Evolutionary conservation across 73 alveolate species (phyloP).

Genomic region (Paramecium caudatum): DNA sequence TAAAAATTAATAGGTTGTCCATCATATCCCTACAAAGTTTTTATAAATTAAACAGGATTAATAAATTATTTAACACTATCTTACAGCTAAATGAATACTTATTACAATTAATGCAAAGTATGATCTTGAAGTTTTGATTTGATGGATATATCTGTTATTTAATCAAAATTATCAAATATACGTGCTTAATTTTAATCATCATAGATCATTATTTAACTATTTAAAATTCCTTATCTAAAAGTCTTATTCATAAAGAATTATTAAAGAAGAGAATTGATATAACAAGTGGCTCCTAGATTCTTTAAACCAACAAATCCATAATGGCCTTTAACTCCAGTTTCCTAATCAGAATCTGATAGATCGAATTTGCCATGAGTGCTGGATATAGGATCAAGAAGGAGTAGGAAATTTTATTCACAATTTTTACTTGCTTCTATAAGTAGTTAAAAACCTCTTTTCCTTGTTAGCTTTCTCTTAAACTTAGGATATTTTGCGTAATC

Average conservation of each 20-base stretch:
- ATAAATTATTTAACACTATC: constrained; percentile 89
- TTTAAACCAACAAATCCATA: constrained; percentile 82
- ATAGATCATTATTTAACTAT: constrained; percentile 46
- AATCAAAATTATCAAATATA: constrained; percentile 65
- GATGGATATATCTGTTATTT: background rate
- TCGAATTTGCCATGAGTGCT: constrained; percentile 52
- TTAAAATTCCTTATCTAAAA: constrained; percentile 77
- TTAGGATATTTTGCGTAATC: constrained; percentile 62
- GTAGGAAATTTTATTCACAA: background rate
- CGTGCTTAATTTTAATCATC: background rate
- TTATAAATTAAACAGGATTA: constrained; percentile 90
- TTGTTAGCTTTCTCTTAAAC: constrained; percentile 45
- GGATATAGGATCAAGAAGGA: constrained; percentile 2
- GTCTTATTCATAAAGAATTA: constrained; percentile 94
- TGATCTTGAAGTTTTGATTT: constrained; percentile 79
- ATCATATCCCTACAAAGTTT: constrained; percentile 86
- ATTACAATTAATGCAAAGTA: constrained; percentile 87
- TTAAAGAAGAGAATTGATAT: constrained; percentile 94
- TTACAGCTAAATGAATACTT: constrained; percentile 89
- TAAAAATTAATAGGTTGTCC: constrained; percentile 88
- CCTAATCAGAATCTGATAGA: constrained; percentile 54
- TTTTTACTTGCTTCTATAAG: constrained; percentile 40
- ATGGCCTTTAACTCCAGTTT: constrained; percentile 73
- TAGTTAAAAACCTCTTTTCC: constrained; percentile 37
- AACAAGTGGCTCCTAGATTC: constrained; percentile 93